phyloP scores from a whole-genome alignment of 192 early-diverging fungal species.

The Martensiomyces pterosporus region DNA sequence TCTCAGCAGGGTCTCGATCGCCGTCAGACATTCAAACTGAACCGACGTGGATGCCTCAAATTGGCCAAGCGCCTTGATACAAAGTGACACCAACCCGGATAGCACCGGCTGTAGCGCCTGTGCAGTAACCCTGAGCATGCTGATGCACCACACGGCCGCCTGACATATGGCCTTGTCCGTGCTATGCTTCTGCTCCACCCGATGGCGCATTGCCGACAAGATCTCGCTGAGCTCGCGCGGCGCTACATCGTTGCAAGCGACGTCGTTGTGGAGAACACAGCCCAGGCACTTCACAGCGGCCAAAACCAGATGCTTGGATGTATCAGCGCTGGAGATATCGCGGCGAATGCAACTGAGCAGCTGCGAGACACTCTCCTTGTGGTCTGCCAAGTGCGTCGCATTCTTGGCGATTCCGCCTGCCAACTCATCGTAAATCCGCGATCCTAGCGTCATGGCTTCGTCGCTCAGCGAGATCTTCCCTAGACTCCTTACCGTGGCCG shows the following conservation, averaged over 20 bases:
- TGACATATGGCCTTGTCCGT: conserved; percentile 25
- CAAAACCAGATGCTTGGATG: conserved; percentile 8
- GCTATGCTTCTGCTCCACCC: conserved; percentile 5
- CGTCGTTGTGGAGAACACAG: conserved; percentile 20
- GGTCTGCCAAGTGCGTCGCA: not conserved
- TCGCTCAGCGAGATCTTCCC: not conserved
- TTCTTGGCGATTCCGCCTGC: conserved; percentile 10
- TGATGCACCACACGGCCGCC: conserved; percentile 26
- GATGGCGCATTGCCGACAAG: conserved; percentile 5
- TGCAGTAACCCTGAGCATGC: conserved; percentile 17
- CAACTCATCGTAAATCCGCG: conserved; percentile 21
- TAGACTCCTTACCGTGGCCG: conserved; percentile 3
- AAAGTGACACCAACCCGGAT: conserved; percentile 11
- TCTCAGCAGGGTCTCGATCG: conserved; percentile 30
- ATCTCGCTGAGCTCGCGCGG: conserved; percentile 1
- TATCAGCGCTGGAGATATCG: conserved; percentile 5
- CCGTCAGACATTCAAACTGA: conserved; percentile 35
- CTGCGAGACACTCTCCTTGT: not conserved
- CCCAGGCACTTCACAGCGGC: conserved; percentile 32
- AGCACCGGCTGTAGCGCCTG: conserved; percentile 10
- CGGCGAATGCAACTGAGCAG: conserved; percentile 23
- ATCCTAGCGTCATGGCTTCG: not conserved
- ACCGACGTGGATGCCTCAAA: conserved; percentile 24
- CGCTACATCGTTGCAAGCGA: conserved; percentile 4
- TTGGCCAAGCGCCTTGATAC: conserved; percentile 5